Evolutionary conservation across 768 basidiomycete species (phyloP), one percentile per base, ranked within the genome.

Genomic region (Candolleomyces efflorescens): DNA sequence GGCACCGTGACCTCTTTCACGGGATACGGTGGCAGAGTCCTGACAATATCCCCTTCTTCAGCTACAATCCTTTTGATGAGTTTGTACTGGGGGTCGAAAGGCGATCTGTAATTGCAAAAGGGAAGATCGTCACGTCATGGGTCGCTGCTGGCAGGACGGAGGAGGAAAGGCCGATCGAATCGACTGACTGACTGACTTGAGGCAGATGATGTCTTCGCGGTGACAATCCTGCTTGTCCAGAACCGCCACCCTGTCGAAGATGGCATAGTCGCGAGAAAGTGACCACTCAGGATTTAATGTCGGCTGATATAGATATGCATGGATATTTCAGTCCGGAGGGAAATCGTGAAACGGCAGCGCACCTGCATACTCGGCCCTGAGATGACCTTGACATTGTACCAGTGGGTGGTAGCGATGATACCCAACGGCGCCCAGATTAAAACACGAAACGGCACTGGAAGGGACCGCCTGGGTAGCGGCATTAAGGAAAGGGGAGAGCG

Each of bases 351-450:
- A n/a, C n/a, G 49, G 17, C n/a, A 26, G 22, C 74, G 56, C 61
- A 87, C 88, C 85, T 89, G 86, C 88, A 90, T 90, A 63, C 87
- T 89, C 48, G 81, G 73, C 4, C 87, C 89, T 9, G 73, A 75
- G 12, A 89, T 75, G 3, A 75, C 70, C 59, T 83, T 82, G 22
- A 87, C 46, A 27, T 81, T 74, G 64, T 76, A 84, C 62, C 78
- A 75, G 58, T 82, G 78, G 52, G 81, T 70, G 0, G 76, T 73
- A 26, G 85, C 70, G 46, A 78, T 77, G 7, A 84, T 50, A 0
- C 71, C 75, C 23, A 79, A 68, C 9, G 87, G 87, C 6, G 82
- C 68, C 86, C 87, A 88, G 65, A 82, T 83, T 13, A 87, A 56
- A 11, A 75, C 60, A 11, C 71, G 52, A 60, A 65, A 59, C 12